Evolutionary conservation across 257 asterid species (phyloP), one percentile per base, ranked within the genome.

Genomic region (Gentiana straminea): DNA sequence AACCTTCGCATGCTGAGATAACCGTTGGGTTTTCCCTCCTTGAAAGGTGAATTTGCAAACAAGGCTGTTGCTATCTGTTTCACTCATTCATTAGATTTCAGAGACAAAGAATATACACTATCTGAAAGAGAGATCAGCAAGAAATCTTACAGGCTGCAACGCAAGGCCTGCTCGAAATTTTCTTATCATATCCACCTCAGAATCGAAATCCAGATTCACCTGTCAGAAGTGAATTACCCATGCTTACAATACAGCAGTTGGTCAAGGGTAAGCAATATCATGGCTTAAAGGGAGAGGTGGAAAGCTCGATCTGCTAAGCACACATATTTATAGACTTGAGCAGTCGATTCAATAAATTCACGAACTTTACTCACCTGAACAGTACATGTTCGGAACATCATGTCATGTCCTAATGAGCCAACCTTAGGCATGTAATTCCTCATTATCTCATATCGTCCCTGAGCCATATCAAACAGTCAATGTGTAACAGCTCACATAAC

Each of bases 1-100:
- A 65, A 86, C 98, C 98, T 91, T 91, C 97, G 77, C 95, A 81
- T 91, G 86, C 98, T 88, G 65, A 91, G 93, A 73, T 69, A 83
- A 68, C 95, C 97, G 58, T 85, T 91, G 59, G 95, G 97, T 65
- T 79, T 91, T 71, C 97, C 97, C 68, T 91, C 98, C 52, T 86
- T 85, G 77, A 91, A 91, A 58, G 98, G 98, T 2, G 98, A 91
- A 85, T 85, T 91, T 45, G 95, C 98, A 72, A 91, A 91, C 66
- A 91, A 66, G 46, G 98, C 97, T 9, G 98, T 91, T 12, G 98
- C 98, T 73, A 91, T 88, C 98, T 91, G 91, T 78, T 70, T 51
- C 55, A 65, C 34, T 56, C 54, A 55, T 44, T 59, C 36, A 79
- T 84, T 59, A 82, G 74, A 64, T 64, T 56, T 35, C 63, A 63